Evolutionary conservation across 768 basidiomycete genomes (phyloP).

Genomic region (Favolaschia claudopus): DNA sequence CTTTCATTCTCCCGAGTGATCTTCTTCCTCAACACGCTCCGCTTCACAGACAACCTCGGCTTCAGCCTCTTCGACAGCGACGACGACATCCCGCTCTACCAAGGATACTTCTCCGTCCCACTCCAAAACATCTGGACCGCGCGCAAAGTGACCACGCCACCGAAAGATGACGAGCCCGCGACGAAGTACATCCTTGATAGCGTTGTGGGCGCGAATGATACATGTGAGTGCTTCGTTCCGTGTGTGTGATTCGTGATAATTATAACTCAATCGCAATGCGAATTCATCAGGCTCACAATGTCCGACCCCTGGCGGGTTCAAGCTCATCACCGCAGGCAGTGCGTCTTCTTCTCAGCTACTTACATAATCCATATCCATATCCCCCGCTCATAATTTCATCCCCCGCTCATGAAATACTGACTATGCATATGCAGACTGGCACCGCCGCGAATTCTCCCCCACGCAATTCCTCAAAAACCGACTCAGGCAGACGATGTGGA

Average conservation of each 20-base stretch:
- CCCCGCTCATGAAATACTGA: background rate
- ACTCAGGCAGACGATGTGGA: background rate
- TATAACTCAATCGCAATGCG: too few species aligned
- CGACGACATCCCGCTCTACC: background rate
- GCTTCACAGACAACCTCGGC: background rate
- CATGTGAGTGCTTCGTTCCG: background rate
- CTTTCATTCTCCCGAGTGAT: too few species aligned
- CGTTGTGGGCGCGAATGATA: slow-evolving; percentile 5
- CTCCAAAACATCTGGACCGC: background rate
- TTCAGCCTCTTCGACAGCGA: background rate
- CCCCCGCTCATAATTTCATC: background rate
- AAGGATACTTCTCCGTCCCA: background rate
- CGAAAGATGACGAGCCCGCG: background rate
- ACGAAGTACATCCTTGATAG: slow-evolving; percentile 3
- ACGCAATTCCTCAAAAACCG: background rate
- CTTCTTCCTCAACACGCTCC: too few species aligned
- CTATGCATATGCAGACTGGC: slow-evolving; percentile 1
- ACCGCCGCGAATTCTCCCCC: background rate
- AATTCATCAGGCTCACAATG: slow-evolving; percentile 17
- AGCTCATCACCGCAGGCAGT: slow-evolving; percentile 8
- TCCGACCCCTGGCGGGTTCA: slow-evolving; percentile 4
- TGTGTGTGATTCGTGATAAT: background rate
- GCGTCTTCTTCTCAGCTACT: background rate
- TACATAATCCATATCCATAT: background rate
- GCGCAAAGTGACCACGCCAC: slow-evolving; percentile 9